Evolutionary conservation across 2,329 filamentous ascomycete species (phyloP).

Genomic region (Beauveria pseudobassiana): DNA sequence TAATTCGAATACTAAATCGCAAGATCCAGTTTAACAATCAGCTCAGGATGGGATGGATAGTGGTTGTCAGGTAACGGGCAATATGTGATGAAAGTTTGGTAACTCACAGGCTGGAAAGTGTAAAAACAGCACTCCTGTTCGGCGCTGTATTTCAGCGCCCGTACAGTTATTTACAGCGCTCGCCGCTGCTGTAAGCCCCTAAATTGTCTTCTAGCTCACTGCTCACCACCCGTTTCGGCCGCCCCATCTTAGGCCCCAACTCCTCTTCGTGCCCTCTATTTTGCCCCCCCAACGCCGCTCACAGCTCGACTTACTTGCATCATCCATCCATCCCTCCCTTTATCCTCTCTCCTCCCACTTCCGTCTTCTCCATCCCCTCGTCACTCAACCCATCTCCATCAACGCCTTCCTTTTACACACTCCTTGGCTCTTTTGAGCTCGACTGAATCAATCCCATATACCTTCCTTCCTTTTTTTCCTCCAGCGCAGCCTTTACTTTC

Average conservation of each 20-base stretch:
- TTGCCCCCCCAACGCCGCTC: not conserved
- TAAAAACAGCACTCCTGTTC: no score
- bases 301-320: constrained; percentile 5
- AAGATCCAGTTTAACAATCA: no score
- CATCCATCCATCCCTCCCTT: constrained; percentile 10
- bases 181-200: no score
- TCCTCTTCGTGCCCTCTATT: not conserved
- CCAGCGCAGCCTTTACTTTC: constrained; percentile 4
- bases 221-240: not conserved
- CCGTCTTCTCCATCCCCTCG: not conserved
- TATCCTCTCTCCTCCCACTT: constrained; percentile 1
- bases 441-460: constrained; percentile 22
- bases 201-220: not conserved
- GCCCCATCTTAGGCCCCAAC: not conserved
- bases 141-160: no score
- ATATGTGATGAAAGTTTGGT: no score
- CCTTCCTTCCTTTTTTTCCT: constrained; percentile 27
- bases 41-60: no score
- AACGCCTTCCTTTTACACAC: constrained; percentile 27
- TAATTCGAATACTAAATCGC: no score
- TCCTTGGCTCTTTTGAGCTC: constrained; percentile 30
- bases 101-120: no score
- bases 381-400: constrained; percentile 16
- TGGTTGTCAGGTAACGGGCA: no score
- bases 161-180: no score